These are phyloP conservation scores for Trypanosoma scelopori DNA, from an alignment of 208 protist species.

Conservation along the genomic window DNA sequence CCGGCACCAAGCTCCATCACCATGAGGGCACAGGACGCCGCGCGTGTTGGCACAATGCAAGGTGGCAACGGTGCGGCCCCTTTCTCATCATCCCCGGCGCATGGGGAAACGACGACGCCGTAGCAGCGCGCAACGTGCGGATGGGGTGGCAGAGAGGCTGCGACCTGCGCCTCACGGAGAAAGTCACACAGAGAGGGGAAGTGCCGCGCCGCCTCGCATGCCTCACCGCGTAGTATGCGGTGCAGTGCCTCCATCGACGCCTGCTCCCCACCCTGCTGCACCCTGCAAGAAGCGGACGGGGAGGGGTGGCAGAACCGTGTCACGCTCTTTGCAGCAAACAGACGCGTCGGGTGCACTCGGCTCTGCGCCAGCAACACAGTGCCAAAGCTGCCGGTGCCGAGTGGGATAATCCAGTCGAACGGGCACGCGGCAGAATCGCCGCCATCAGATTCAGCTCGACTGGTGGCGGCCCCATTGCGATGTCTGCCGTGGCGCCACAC, in stretches of 20 bases:
- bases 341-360: slow-evolving; percentile 19
- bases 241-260: neutral
- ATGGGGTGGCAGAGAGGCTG: slow-evolving; percentile 17
- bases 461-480: neutral
- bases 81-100: neutral
- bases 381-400: slow-evolving; percentile 26
- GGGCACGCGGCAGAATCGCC: neutral
- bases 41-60: neutral
- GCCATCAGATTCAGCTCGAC: neutral
- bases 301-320: slow-evolving; percentile 6
- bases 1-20: slow-evolving; percentile 29
- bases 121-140: slow-evolving; percentile 26
- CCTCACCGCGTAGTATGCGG: neutral
- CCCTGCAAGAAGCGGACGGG: neutral
- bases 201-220: neutral
- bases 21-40: slow-evolving; percentile 6
- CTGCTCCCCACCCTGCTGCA: neutral
- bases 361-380: slow-evolving; percentile 24
- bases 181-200: neutral
- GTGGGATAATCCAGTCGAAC: slow-evolving; percentile 11
- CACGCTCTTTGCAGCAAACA: slow-evolving; percentile 30
- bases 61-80: neutral
- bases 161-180: slow-evolving; percentile 13
- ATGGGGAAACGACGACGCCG: slow-evolving; percentile 18
- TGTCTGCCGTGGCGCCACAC: neutral